Conservation (phyloP, 805 yeast species). For the Myxozyma nipponensis region DNA sequence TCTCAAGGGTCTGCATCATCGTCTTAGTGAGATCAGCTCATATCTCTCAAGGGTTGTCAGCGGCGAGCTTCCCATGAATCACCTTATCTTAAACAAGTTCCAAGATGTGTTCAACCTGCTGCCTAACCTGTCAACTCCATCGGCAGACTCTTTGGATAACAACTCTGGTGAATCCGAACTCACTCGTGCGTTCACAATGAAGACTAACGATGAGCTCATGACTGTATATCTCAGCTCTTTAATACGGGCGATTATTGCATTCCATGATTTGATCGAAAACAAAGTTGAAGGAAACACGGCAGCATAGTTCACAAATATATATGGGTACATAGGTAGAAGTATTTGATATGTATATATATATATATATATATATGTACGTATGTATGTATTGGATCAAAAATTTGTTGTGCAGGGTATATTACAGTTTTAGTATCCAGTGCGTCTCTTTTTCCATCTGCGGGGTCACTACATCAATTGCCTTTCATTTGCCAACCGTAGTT, state of each 20-base stretch:
- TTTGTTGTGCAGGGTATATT: too few relatives aligned
- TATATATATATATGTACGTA: too few relatives aligned
- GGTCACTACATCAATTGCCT: too few relatives aligned
- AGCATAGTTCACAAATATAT: not conserved
- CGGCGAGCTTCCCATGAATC: constrained; percentile 79
- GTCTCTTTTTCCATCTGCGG: too few relatives aligned
- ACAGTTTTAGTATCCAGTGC: too few relatives aligned
- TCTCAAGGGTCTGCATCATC: constrained; percentile 75
- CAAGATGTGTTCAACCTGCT: constrained; percentile 92
- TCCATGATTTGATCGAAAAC: constrained; percentile 94
- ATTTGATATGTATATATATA: too few relatives aligned
- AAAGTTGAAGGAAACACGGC: constrained; percentile 55
- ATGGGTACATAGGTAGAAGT: not conserved
- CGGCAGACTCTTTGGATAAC: constrained; percentile 26
- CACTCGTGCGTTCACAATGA: constrained; percentile 77
- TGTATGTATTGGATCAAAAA: too few relatives aligned
- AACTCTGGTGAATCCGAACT: constrained; percentile 45
- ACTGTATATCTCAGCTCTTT: constrained; percentile 81
- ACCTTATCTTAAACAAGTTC: constrained; percentile 81
- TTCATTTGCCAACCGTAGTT: not conserved
- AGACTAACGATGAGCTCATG: constrained; percentile 96
- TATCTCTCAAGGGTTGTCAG: constrained; percentile 72
- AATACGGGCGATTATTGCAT: constrained; percentile 91
- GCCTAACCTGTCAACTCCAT: constrained; percentile 60
- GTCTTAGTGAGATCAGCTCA: constrained; percentile 68